phyloP scores from a whole-genome alignment of 306 rosid species.

The Erythrophleum fordii region DNA sequence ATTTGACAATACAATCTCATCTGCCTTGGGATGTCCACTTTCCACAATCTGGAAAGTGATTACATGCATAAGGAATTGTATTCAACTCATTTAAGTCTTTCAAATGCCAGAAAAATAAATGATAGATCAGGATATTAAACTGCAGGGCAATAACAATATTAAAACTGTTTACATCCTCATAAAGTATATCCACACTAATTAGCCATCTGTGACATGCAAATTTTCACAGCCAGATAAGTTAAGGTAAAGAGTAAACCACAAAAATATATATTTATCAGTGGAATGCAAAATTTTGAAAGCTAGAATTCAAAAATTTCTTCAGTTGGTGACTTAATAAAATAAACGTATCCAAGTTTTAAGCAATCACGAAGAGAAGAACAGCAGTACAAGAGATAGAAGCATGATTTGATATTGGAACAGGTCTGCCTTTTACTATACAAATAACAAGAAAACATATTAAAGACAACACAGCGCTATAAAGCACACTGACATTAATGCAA shows the following conservation, averaged over 20 bases:
- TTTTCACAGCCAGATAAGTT: constrained; percentile 1
- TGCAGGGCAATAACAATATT: background rate
- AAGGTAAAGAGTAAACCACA: constrained; percentile 3
- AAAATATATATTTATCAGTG: background rate
- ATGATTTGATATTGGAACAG: constrained; percentile 15
- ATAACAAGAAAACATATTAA: constrained; percentile 2
- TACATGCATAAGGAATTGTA: constrained; percentile 19
- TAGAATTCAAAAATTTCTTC: constrained; percentile 12
- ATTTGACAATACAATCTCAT: constrained; percentile 75
- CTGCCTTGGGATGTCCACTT: constrained; percentile 85
- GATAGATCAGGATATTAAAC: constrained; percentile 23
- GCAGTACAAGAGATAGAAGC: background rate
- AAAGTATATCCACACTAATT: constrained; percentile 5
- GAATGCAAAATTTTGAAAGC: background rate
- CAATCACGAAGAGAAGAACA: background rate
- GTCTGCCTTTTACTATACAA: constrained; percentile 1
- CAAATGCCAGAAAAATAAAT: constrained; percentile 28
- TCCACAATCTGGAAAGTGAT: constrained; percentile 62
- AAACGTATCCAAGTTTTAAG: background rate
- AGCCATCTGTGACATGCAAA: constrained; percentile 1
- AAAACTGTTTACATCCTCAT: constrained; percentile 1
- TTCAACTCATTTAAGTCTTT: background rate
- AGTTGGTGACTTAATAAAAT: background rate
- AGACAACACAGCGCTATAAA: constrained; percentile 8
- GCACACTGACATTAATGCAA: constrained; percentile 1